Conservation (phyloP, 257 asterid species). For the Scutellaria minor region DNA sequence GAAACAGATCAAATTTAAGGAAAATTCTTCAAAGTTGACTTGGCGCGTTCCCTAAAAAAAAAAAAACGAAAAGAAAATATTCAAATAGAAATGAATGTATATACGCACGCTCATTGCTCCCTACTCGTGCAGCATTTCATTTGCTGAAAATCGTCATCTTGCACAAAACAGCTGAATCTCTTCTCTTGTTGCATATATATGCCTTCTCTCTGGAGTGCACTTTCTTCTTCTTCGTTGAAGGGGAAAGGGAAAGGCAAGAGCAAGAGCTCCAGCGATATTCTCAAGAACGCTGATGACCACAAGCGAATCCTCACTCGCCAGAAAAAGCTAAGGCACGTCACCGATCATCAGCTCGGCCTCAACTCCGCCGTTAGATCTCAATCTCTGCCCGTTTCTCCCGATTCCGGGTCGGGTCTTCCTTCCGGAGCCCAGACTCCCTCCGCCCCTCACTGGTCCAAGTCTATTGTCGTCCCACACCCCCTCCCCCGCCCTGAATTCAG, state of each 20-base stretch:
- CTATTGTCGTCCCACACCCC: constrained; percentile 71
- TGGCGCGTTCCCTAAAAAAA: no score
- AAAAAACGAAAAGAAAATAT: no score
- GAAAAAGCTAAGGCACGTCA: constrained; percentile 59
- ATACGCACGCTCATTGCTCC: not conserved
- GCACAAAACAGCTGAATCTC: not conserved
- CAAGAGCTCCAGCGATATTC: constrained; percentile 50
- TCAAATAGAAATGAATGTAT: no score
- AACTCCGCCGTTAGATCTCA: constrained; percentile 37
- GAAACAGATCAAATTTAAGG: no score
- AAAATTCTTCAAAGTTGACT: constrained; percentile 4
- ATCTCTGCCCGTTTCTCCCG: constrained; percentile 70
- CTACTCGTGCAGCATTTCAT: not conserved
- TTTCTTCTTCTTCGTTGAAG: constrained; percentile 42
- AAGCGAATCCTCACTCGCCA: constrained; percentile 53
- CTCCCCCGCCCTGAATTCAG: constrained; percentile 68
- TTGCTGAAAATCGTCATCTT: not conserved
- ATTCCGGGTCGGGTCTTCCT: constrained; percentile 40
- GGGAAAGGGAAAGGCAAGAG: constrained; percentile 45
- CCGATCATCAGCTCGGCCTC: constrained; percentile 59
- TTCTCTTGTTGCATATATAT: constrained; percentile 24
- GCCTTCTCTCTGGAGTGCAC: constrained; percentile 62
- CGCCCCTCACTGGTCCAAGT: constrained; percentile 58
- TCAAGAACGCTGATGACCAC: constrained; percentile 31
- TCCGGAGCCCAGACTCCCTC: constrained; percentile 3